Evolutionary conservation across 176 grass and related monocot genomes (phyloP).

Genomic region (Zoysia pacifica): DNA sequence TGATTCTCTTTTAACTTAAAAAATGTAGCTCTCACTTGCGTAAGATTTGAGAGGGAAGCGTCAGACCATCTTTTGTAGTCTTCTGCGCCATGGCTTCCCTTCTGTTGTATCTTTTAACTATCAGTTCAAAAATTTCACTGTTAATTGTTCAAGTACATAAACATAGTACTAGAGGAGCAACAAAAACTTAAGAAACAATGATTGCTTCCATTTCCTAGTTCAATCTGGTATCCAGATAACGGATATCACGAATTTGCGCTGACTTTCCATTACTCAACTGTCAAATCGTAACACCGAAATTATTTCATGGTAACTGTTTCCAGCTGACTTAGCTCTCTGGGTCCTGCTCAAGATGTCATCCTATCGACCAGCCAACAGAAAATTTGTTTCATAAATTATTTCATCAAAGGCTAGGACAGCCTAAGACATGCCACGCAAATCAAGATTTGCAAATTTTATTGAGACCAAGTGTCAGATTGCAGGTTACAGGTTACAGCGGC

Average conservation of each 20-base stretch:
- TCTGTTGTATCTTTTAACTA: background rate
- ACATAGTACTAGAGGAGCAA: background rate
- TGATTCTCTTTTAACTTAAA: too few relatives aligned
- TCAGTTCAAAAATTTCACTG: background rate
- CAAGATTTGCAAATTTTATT: background rate
- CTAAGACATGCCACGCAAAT: too few relatives aligned
- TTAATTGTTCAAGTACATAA: background rate
- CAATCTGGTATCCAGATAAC: background rate
- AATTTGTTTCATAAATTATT: too few relatives aligned
- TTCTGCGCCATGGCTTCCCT: too few relatives aligned
- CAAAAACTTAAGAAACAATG: background rate
- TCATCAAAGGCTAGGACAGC: too few relatives aligned
- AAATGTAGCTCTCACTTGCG: too few relatives aligned
- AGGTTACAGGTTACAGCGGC: background rate
- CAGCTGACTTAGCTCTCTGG: too few relatives aligned
- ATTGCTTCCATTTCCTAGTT: background rate
- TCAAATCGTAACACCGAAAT: background rate
- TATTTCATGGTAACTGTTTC: too few relatives aligned
- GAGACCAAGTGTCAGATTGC: background rate
- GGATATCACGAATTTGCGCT: background rate
- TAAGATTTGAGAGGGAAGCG: too few relatives aligned
- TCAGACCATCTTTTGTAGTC: background rate
- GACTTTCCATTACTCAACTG: background rate
- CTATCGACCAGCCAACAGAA: too few relatives aligned
- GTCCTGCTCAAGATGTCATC: too few relatives aligned